Conservation (phyloP, 1,139 yeast genomes). For the Lodderomyces metapsilosis region DNA sequence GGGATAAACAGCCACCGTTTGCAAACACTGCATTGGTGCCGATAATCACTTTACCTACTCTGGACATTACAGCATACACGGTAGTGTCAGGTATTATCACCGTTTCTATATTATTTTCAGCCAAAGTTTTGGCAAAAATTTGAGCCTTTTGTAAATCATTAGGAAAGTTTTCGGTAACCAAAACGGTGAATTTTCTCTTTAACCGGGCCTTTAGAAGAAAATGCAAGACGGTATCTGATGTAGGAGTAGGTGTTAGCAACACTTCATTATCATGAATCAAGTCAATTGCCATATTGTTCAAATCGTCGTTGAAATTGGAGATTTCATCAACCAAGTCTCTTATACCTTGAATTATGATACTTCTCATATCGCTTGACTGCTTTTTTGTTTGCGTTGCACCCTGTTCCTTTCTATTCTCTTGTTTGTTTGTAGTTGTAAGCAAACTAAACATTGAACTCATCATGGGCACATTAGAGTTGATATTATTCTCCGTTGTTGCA, state of each 20-base stretch:
- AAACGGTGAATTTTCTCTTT: conserved; percentile 87
- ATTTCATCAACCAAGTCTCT: conserved; percentile 93
- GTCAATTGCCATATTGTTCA: conserved; percentile 87
- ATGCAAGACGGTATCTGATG: conserved; percentile 82
- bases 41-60: conserved; percentile 93
- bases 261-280: conserved; percentile 94
- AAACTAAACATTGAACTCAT: conserved; percentile 86
- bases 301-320: conserved; percentile 82
- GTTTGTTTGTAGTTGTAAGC: conserved; percentile 51
- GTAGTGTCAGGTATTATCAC: conserved; percentile 92
- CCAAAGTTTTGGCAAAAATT: conserved; percentile 72
- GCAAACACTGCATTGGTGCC: conserved; percentile 93
- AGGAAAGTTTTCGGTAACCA: conserved; percentile 91
- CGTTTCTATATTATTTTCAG: conserved; percentile 85
- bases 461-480: conserved; percentile 47
- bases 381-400: conserved; percentile 20
- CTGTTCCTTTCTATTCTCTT: conserved; percentile 29
- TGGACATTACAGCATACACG: conserved; percentile 92
- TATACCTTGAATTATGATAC: conserved; percentile 90
- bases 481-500: neutral
- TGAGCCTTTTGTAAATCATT: conserved; percentile 78
- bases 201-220: conserved; percentile 84
- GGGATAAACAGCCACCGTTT: conserved; percentile 91
- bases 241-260: conserved; percentile 89
- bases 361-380: conserved; percentile 67